These are phyloP conservation scores for Erythrophleum fordii DNA, from an alignment of 306 rosid genomes.

Conservation along the genomic window DNA sequence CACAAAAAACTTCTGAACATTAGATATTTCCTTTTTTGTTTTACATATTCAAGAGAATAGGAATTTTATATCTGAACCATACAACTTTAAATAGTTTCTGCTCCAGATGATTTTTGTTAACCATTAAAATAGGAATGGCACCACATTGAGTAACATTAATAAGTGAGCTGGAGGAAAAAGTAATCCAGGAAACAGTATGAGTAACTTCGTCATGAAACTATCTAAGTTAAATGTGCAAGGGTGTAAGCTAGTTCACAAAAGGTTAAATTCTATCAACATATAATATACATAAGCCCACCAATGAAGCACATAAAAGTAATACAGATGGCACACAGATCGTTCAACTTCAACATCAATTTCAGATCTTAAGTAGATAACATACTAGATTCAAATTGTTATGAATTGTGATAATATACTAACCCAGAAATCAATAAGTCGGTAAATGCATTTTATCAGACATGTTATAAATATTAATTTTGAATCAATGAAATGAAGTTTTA, in stretches of 20 bases:
- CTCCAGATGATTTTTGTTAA: slow-evolving; percentile 37
- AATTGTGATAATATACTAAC: neutral
- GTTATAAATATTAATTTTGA: neutral
- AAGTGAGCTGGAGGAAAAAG: slow-evolving; percentile 27
- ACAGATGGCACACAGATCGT: slow-evolving; percentile 48
- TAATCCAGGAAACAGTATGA: slow-evolving; percentile 14
- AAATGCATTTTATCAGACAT: neutral
- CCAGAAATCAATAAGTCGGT: neutral
- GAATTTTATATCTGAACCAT: slow-evolving; percentile 42
- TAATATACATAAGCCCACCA: slow-evolving; percentile 1
- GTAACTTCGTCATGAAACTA: neutral
- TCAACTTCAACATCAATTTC: neutral
- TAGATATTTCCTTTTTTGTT: neutral
- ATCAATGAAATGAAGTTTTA: neutral
- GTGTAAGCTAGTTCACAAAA: neutral
- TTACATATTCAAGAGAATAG: slow-evolving; percentile 16
- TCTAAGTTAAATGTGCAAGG: slow-evolving; percentile 26
- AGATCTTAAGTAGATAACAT: neutral
- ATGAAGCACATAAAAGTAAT: slow-evolving; percentile 16
- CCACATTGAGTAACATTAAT: slow-evolving; percentile 26
- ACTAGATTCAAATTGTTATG: neutral
- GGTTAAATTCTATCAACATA: slow-evolving; percentile 2
- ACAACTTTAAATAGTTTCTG: slow-evolving; percentile 40
- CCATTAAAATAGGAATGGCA: slow-evolving; percentile 25
- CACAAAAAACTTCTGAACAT: neutral